These are phyloP conservation scores for Calycina marina DNA, from an alignment of 2,329 filamentous ascomycete genomes.

Conservation along the genomic window DNA sequence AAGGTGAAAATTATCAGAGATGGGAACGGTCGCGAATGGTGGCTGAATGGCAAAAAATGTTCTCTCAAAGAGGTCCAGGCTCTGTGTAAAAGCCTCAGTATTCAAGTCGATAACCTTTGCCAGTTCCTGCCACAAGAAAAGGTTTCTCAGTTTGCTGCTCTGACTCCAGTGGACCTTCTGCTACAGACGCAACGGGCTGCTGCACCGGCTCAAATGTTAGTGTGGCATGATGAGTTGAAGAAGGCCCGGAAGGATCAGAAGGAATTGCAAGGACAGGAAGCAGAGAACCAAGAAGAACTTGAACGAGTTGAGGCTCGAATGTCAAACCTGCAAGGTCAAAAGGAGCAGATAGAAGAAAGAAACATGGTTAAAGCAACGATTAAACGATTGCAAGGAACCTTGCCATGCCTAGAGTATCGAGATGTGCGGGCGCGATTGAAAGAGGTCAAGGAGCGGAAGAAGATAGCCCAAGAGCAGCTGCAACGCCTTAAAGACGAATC, in stretches of 20 bases:
- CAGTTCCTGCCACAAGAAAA: constrained; percentile 95
- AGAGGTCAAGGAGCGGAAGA: constrained; percentile 39
- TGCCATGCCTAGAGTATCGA: constrained; percentile 51
- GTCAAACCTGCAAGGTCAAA: constrained; percentile 58
- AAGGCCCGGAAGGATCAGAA: constrained; percentile 56
- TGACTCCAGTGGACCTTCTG: constrained; percentile 69
- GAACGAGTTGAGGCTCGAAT: constrained; percentile 59
- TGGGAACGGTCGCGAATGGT: constrained; percentile 69
- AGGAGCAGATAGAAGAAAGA: constrained; percentile 47
- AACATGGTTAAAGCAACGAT: constrained; percentile 35
- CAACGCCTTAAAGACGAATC: constrained; percentile 42
- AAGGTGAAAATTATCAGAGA: constrained; percentile 65
- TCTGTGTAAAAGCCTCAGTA: constrained; percentile 59
- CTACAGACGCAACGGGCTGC: constrained; percentile 79
- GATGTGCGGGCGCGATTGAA: constrained; percentile 33
- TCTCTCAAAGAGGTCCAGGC: constrained; percentile 50
- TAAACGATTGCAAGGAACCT: constrained; percentile 46
- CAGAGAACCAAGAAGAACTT: constrained; percentile 46
- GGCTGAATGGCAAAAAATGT: constrained; percentile 51
- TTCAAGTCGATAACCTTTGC: constrained; percentile 95
- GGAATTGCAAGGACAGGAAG: constrained; percentile 39
- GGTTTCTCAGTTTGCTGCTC: constrained; percentile 81
- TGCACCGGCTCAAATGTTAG: constrained; percentile 64
- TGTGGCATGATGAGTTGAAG: constrained; percentile 65
- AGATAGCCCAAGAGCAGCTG: constrained; percentile 40